Evolutionary conservation across 306 rosid genomes (phyloP).

Genomic region (Fragaria vesca): DNA sequence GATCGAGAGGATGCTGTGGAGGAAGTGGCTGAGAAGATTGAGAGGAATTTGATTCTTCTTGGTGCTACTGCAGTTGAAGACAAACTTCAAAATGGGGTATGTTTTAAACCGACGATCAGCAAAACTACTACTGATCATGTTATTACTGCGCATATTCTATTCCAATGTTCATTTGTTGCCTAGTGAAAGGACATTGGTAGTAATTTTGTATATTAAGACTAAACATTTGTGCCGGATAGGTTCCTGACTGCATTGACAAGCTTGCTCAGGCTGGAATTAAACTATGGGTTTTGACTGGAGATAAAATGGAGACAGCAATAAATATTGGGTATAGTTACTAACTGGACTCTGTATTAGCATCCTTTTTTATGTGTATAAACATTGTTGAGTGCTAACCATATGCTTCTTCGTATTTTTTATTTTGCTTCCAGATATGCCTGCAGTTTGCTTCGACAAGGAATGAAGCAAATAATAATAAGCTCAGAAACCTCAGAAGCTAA

Average conservation of each 20-base stretch:
- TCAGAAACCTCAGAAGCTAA: slow-evolving; percentile 79
- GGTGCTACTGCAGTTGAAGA: slow-evolving; percentile 99
- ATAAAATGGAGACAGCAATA: slow-evolving; percentile 99
- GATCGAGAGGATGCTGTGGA: slow-evolving; percentile 77
- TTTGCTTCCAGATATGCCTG: slow-evolving; percentile 69
- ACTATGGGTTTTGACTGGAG: slow-evolving; percentile 98
- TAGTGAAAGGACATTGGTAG: background rate
- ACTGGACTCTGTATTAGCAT: slow-evolving; percentile 1
- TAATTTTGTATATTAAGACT: background rate
- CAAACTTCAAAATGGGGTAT: slow-evolving; percentile 94
- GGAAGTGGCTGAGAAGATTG: slow-evolving; percentile 59
- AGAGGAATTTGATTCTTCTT: slow-evolving; percentile 88
- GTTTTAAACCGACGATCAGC: slow-evolving; percentile 17
- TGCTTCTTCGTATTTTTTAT: slow-evolving; percentile 2
- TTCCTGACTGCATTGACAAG: slow-evolving; percentile 98
- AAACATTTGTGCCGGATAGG: slow-evolving; percentile 44
- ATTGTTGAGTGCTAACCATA: slow-evolving; percentile 20
- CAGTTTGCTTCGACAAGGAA: slow-evolving; percentile 96
- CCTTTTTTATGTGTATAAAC: slow-evolving; percentile 1
- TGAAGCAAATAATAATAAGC: slow-evolving; percentile 82
- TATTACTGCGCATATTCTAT: background rate
- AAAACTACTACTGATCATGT: slow-evolving; percentile 9
- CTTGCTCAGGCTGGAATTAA: slow-evolving; percentile 99
- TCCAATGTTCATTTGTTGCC: background rate
- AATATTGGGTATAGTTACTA: slow-evolving; percentile 66